Evolutionary conservation across 1,139 yeast species (phyloP).

Genomic region (Blastobotrys aristatus): DNA sequence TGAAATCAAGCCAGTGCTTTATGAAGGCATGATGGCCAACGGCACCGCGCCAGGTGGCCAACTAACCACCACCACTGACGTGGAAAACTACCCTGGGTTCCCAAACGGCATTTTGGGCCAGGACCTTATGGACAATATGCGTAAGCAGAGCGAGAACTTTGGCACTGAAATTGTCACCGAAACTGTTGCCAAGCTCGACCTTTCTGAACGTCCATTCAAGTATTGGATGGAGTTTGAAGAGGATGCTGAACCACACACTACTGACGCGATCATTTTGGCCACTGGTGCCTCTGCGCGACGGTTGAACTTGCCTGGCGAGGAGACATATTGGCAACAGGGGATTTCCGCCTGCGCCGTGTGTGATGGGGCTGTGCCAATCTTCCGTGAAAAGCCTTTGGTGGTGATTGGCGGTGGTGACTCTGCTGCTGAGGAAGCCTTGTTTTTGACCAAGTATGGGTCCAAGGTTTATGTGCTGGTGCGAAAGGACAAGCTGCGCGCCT

Average conservation of each 20-base stretch:
- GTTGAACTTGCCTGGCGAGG: slow-evolving; percentile 92
- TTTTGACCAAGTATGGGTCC: slow-evolving; percentile 93
- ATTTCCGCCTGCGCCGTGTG: slow-evolving; percentile 99
- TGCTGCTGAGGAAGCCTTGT: slow-evolving; percentile 97
- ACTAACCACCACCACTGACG: slow-evolving; percentile 92
- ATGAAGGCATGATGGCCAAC: slow-evolving; percentile 95
- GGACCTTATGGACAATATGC: slow-evolving; percentile 89
- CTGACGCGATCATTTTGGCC: slow-evolving; percentile 88
- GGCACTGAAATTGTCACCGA: slow-evolving; percentile 95
- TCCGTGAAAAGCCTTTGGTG: slow-evolving; percentile 95
- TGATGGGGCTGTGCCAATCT: slow-evolving; percentile 98
- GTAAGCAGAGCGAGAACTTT: slow-evolving; percentile 75
- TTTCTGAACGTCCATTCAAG: slow-evolving; percentile 83
- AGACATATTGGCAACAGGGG: slow-evolving; percentile 97
- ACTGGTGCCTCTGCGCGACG: slow-evolving; percentile 98
- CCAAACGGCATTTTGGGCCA: slow-evolving; percentile 91
- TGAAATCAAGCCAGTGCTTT: slow-evolving; percentile 86
- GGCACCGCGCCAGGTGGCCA: slow-evolving; percentile 99
- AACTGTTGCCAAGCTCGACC: slow-evolving; percentile 86
- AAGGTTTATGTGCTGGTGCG: slow-evolving; percentile 91
- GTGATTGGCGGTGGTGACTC: slow-evolving; percentile 99
- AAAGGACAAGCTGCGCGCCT: slow-evolving; percentile 90
- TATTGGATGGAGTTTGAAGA: slow-evolving; percentile 95
- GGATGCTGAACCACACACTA: slow-evolving; percentile 72
- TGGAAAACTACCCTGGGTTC: slow-evolving; percentile 96